A percentile compares a stretch with the other conserved stretches of the same genome.
These are phyloP conservation scores for Tilletiaria anomala DNA, from an alignment of 1,284 basidiomycete species.

Conservation along the genomic window DNA sequence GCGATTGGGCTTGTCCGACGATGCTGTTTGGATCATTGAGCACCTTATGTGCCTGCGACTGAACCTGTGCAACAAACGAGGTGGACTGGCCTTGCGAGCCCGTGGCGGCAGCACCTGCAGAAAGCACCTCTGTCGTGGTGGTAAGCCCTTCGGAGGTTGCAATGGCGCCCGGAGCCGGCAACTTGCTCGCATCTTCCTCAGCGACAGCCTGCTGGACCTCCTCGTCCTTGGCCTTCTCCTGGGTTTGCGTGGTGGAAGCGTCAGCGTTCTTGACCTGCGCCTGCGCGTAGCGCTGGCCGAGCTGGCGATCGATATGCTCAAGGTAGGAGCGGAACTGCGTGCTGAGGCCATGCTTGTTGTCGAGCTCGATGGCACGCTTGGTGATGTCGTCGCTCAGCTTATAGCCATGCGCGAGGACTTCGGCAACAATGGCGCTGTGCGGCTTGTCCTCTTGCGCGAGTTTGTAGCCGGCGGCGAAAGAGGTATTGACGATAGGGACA, in stretches of 20 bases:
- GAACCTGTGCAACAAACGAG: conserved; percentile 15
- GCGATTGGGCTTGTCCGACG: conserved; percentile 14
- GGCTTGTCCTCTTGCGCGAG: conserved; percentile 32
- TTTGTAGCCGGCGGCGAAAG: neutral
- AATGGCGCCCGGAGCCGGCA: conserved; percentile 1
- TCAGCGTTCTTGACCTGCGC: conserved; percentile 10
- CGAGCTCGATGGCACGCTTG: conserved; percentile 28
- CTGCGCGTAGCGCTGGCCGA: conserved; percentile 6
- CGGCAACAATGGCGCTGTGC: conserved; percentile 24
- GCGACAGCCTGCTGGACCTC: conserved; percentile 14
- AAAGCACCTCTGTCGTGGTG: too few relatives aligned
- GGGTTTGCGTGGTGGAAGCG: conserved; percentile 8
- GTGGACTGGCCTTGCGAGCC: conserved; percentile 8
- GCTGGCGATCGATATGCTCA: conserved; percentile 19
- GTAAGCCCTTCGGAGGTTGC: conserved; percentile 1
- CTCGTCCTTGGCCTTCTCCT: conserved; percentile 14
- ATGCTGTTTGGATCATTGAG: conserved; percentile 18
- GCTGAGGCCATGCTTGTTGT: conserved; percentile 27
- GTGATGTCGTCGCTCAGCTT: conserved; percentile 24
- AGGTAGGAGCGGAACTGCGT: conserved; percentile 21
- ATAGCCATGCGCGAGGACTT: conserved; percentile 29
- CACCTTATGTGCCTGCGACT: conserved; percentile 14
- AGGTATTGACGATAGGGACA: neutral
- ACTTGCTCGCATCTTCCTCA: too few relatives aligned
- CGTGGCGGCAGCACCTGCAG: conserved; percentile 4